These are phyloP conservation scores for Aspergillus egyptiacus DNA, from an alignment of 495 filamentous ascomycete genomes.

Conservation along the genomic window DNA sequence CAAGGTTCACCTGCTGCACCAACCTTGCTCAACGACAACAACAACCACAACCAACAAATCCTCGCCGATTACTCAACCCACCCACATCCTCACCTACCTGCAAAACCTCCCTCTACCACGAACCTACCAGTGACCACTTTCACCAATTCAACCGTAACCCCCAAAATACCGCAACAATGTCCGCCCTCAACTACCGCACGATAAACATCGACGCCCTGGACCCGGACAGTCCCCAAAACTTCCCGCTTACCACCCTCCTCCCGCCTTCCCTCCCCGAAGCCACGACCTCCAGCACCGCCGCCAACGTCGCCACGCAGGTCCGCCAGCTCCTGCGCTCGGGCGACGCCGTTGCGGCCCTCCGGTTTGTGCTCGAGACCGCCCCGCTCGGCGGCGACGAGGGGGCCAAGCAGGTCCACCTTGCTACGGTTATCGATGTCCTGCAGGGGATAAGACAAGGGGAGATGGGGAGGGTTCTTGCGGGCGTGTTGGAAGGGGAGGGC, in stretches of 20 bases:
- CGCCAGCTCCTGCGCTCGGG: constrained; percentile 79
- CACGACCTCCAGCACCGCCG: constrained; percentile 63
- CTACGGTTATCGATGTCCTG: constrained; percentile 78
- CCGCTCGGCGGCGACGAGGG: constrained; percentile 64
- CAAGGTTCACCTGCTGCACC: too few species aligned
- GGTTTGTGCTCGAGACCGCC: constrained; percentile 68
- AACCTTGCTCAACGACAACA: not conserved
- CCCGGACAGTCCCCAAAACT: constrained; percentile 82
- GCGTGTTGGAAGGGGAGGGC: constrained; percentile 58
- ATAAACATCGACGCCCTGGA: constrained; percentile 89
- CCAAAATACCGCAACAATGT: constrained; percentile 53
- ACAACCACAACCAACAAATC: not conserved
- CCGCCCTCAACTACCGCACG: constrained; percentile 73
- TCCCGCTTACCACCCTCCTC: constrained; percentile 72
- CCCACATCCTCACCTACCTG: not conserved
- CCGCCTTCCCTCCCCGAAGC: constrained; percentile 57
- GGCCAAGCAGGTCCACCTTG: constrained; percentile 79
- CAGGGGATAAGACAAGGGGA: constrained; percentile 86
- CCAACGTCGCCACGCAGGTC: constrained; percentile 66
- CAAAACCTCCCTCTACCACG: constrained; percentile 5
- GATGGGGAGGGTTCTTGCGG: constrained; percentile 76
- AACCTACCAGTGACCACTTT: constrained; percentile 3
- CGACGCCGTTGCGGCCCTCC: constrained; percentile 77
- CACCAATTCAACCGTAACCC: not conserved
- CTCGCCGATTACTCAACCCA: not conserved